Percentiles rank a stretch among this genome's conserved stretches.
Conservation (phyloP, 2,329 filamentous ascomycete species). For the Escovopsis sp. region DNA sequence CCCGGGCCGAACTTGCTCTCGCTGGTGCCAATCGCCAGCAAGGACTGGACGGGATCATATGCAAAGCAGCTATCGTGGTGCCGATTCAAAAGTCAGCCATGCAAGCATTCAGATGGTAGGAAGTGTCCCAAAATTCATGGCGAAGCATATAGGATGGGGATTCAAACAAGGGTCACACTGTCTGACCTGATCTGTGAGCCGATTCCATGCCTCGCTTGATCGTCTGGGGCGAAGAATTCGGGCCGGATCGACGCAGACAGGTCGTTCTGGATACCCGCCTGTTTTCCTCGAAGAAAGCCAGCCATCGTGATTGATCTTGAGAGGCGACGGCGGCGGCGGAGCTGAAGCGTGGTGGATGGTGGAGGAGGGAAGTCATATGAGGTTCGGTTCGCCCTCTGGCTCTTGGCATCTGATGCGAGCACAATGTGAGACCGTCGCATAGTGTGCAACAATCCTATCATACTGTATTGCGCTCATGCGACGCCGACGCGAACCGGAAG, state of each 20-base stretch:
- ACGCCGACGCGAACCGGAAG: no score
- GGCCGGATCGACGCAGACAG: conserved; percentile 68
- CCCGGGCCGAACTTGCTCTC: conserved; percentile 76
- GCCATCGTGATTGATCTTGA: conserved; percentile 47
- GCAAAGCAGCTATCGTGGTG: conserved; percentile 49
- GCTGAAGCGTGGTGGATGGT: background rate
- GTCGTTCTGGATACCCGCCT: conserved; percentile 84
- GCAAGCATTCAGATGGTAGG: background rate
- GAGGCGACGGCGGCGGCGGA: background rate
- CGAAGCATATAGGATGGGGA: no score
- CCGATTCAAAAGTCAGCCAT: background rate
- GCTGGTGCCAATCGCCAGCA: conserved; percentile 81
- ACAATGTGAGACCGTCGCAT: no score
- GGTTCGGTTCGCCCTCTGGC: no score
- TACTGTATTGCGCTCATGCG: no score
- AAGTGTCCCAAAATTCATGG: background rate
- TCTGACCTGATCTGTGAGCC: conserved; percentile 54
- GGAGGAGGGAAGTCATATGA: no score
- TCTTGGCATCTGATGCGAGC: no score
- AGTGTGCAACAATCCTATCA: no score
- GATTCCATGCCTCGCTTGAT: conserved; percentile 71
- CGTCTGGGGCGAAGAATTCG: conserved; percentile 69
- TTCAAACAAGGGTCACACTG: background rate
- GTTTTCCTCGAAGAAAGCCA: conserved; percentile 79
- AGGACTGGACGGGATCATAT: conserved; percentile 87